Base-by-base conservation (phyloP, 2,329 filamentous ascomycete species). In the Exophiala alcalophila region DNA sequence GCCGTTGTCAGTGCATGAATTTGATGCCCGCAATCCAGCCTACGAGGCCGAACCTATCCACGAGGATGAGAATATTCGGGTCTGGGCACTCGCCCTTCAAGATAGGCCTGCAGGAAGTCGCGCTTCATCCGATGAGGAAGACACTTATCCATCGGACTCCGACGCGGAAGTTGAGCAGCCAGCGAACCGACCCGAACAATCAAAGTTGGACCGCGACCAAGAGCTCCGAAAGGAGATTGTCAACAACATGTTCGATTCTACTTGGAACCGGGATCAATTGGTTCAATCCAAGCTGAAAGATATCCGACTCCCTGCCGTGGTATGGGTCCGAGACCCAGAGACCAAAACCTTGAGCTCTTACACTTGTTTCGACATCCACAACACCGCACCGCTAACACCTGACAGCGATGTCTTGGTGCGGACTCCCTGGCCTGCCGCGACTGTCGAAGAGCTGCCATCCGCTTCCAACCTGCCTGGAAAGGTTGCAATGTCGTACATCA, bases 401-500 rank as follows among this genome's bases (percentile, higher is more conserved):
- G 71, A 89, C 58, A 77, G 86, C 38, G 81, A 72, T 4, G 87
- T 94, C 0, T 68, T 88, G 18, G 79, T 87, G 4, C 78, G 86
- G 10, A 77, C 78, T 52, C 86, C 87, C 2, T 94, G 88, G 88
- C 87, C 87, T 8, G 85, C 78, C 11, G 78, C 84, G 4, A 64
- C 73, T 42, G 68, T 89, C 8, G 61, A 74, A 11, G 66, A 63
- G 10, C 72, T 97, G 2, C 92, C 92, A 0, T 72, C 71, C 0
- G 86, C 86, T 0, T 67, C 71, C 14, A 48, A 42, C 30, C 35
- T 57, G 14, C 83, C 82, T 4, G 78, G 78, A 1, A 69, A 71
- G 19, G 80, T 82, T 32, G 82, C 87, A 4, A 70, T 96, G 55
- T 94, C 84, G 44, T 98, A 98, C 64, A 83, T 98, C 44, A 76